phyloP scores from a whole-genome alignment of 345 rosid species.

The Salix koriyanagi region DNA sequence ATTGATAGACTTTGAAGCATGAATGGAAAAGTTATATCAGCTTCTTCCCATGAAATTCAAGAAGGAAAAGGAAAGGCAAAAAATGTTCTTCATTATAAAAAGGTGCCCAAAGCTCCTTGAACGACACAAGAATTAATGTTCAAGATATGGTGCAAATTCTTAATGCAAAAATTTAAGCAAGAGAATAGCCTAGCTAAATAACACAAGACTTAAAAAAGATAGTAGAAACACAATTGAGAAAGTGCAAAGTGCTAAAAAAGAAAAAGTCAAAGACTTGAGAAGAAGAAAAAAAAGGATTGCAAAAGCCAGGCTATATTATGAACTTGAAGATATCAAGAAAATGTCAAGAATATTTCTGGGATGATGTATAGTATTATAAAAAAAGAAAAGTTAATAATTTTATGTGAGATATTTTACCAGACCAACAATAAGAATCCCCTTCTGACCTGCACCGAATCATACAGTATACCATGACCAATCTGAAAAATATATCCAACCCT shows the following conservation, averaged over 20 bases:
- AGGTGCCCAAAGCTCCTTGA: background rate
- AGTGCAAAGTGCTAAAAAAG: background rate
- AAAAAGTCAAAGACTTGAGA: background rate
- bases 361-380: background rate
- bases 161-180: background rate
- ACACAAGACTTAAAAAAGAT: background rate
- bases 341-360: background rate
- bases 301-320: background rate
- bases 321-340: background rate
- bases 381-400: background rate
- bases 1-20: background rate
- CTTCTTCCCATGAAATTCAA: background rate
- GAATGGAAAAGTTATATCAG: background rate
- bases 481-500: background rate
- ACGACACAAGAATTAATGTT: background rate
- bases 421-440: background rate
- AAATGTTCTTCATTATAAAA: background rate
- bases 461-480: background rate
- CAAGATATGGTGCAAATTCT: background rate
- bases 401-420: background rate
- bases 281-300: background rate
- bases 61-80: background rate
- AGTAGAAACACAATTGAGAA: background rate
- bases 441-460: conserved; percentile 9
- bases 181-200: background rate